These are phyloP conservation scores for Musa acuminata DNA, from an alignment of 176 grass and related monocot genomes.

Conservation along the genomic window DNA sequence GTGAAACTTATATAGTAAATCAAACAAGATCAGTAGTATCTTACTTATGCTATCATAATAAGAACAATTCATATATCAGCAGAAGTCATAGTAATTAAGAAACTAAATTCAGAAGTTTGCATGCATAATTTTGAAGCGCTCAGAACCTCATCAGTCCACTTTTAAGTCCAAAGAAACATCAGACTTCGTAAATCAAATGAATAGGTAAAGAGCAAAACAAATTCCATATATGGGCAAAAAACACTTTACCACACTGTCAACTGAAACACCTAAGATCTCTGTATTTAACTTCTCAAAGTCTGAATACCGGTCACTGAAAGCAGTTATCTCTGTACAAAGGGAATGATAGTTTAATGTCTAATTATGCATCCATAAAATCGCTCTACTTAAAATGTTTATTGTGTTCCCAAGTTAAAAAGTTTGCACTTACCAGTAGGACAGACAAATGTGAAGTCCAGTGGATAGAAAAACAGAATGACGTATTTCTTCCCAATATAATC, in stretches of 20 bases:
- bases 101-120: background rate
- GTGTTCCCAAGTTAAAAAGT: background rate
- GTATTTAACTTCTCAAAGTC: conserved; percentile 77
- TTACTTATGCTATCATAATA: no score
- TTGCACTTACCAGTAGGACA: conserved; percentile 54
- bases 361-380: no score
- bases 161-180: background rate
- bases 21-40: no score
- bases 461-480: conserved; percentile 75
- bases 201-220: background rate
- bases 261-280: conserved; percentile 64
- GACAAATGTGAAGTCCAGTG: conserved; percentile 83
- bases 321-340: conserved; percentile 57
- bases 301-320: conserved; percentile 56
- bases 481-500: conserved; percentile 82
- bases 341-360: background rate
- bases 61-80: no score
- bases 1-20: no score
- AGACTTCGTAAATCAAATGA: background rate
- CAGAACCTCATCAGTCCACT: background rate
- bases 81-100: background rate
- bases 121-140: background rate
- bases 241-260: conserved; percentile 71
- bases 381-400: background rate
- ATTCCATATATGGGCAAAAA: background rate